A percentile compares a stretch with the other conserved stretches of the same genome.
phyloP scores from a whole-genome alignment of 1,284 basidiomycete species.

The Trametes hirsuta region DNA sequence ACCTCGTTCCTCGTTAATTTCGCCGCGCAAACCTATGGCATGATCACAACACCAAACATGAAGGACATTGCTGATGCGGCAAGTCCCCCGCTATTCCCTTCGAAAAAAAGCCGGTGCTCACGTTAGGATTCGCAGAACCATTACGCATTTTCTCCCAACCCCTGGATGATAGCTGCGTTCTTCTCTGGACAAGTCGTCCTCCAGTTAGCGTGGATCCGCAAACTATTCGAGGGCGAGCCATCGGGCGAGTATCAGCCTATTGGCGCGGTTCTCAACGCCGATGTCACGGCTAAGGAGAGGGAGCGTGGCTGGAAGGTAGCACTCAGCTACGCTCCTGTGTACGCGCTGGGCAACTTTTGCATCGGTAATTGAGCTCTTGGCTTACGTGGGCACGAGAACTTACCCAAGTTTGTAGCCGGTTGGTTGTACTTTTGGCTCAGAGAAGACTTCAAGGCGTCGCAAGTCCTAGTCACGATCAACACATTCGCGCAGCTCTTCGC shows the following conservation, averaged over 20 bases:
- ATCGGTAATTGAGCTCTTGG: constrained; percentile 30
- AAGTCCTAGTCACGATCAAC: constrained; percentile 38
- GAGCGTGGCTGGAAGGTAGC: constrained; percentile 27
- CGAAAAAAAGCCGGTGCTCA: not conserved
- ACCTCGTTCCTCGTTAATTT: constrained; percentile 38
- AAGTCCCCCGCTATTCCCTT: constrained; percentile 3
- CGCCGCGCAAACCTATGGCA: constrained; percentile 37
- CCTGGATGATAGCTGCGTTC: constrained; percentile 40
- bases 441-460: constrained; percentile 34
- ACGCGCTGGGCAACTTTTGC: constrained; percentile 39
- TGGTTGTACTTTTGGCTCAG: constrained; percentile 42
- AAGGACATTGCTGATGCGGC: constrained; percentile 41
- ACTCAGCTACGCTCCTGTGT: constrained; percentile 36
- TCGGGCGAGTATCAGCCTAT: constrained; percentile 23
- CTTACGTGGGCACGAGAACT: not conserved
- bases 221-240: constrained; percentile 27
- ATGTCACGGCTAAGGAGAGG: constrained; percentile 15
- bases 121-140: constrained; percentile 32
- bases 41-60: constrained; percentile 37
- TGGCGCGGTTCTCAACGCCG: not conserved
- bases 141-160: constrained; percentile 41
- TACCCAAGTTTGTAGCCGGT: constrained; percentile 26
- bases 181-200: constrained; percentile 37
- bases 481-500: constrained; percentile 37
- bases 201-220: constrained; percentile 37